A percentile compares a stretch with the other conserved stretches of the same genome.
phyloP scores from a whole-genome alignment of 2,329 filamentous ascomycete genomes.

The Diplocarpon rosae region DNA sequence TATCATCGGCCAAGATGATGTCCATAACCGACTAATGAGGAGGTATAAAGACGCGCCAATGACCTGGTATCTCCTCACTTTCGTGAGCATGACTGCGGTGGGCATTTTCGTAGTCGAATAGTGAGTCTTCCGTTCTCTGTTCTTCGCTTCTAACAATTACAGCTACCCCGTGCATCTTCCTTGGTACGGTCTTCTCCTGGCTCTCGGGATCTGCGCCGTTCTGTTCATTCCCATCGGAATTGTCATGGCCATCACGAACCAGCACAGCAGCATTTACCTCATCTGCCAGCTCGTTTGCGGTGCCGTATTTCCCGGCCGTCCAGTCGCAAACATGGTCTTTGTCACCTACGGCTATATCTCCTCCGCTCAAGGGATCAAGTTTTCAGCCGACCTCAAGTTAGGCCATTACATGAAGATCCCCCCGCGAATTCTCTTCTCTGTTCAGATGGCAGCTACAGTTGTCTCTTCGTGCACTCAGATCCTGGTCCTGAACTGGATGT shows the following conservation, averaged over 20 bases:
- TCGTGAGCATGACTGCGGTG: slow-evolving; percentile 63
- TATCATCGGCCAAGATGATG: slow-evolving; percentile 62
- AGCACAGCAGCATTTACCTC: slow-evolving; percentile 76
- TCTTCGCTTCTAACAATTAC: slow-evolving; percentile 13
- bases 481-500: slow-evolving; percentile 83
- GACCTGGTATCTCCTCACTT: slow-evolving; percentile 69
- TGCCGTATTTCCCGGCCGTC: slow-evolving; percentile 69
- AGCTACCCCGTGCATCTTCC: slow-evolving; percentile 72
- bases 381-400: slow-evolving; percentile 76
- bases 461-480: slow-evolving; percentile 75
- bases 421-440: slow-evolving; percentile 65
- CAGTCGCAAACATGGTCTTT: slow-evolving; percentile 88
- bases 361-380: slow-evolving; percentile 80
- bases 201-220: slow-evolving; percentile 64
- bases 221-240: slow-evolving; percentile 88
- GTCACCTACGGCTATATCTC: slow-evolving; percentile 87
- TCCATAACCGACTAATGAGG: slow-evolving; percentile 76
- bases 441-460: slow-evolving; percentile 65
- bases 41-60: slow-evolving; percentile 73
- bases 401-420: slow-evolving; percentile 85
- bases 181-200: slow-evolving; percentile 76
- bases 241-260: slow-evolving; percentile 87
- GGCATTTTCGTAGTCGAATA: slow-evolving; percentile 81
- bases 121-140: slow-evolving; percentile 35
- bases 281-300: slow-evolving; percentile 81